These are phyloP conservation scores for Camelina neglecta DNA, from an alignment of 345 rosid genomes.

Conservation along the genomic window DNA sequence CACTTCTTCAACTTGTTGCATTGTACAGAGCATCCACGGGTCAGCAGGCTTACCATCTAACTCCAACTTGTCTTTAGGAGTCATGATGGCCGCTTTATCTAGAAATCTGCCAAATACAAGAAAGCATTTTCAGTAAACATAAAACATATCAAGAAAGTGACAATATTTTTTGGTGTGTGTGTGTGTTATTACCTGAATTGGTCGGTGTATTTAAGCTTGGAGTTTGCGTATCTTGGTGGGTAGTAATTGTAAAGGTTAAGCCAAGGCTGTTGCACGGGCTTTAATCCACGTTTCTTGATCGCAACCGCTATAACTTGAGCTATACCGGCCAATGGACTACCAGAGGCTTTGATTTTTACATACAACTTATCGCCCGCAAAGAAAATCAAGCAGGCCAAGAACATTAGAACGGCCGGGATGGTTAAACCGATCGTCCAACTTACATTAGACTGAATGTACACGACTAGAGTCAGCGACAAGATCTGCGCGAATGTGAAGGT, in stretches of 20 bases:
- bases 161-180: background rate
- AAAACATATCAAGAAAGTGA: background rate
- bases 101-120: conserved; percentile 47
- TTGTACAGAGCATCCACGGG: conserved; percentile 68
- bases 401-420: conserved; percentile 69
- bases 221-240: conserved; percentile 44
- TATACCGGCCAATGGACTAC: conserved; percentile 73
- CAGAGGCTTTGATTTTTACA: conserved; percentile 69
- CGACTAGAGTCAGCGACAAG: conserved; percentile 67
- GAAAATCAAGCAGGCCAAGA: conserved; percentile 59
- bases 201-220: conserved; percentile 45
- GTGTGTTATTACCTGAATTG: conserved; percentile 39
- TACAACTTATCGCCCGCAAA: conserved; percentile 68
- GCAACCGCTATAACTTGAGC: conserved; percentile 63
- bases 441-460: conserved; percentile 71
- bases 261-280: conserved; percentile 51
- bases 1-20: conserved; percentile 77
- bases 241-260: conserved; percentile 44
- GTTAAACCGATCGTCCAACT: conserved; percentile 81
- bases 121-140: conserved; percentile 23
- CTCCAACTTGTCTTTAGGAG: conserved; percentile 47
- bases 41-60: conserved; percentile 55
- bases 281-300: conserved; percentile 56
- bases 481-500: conserved; percentile 79
- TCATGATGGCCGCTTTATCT: conserved; percentile 63